Base-by-base conservation (phyloP, 306 rosid species). In the Malus sylvestris region DNA sequence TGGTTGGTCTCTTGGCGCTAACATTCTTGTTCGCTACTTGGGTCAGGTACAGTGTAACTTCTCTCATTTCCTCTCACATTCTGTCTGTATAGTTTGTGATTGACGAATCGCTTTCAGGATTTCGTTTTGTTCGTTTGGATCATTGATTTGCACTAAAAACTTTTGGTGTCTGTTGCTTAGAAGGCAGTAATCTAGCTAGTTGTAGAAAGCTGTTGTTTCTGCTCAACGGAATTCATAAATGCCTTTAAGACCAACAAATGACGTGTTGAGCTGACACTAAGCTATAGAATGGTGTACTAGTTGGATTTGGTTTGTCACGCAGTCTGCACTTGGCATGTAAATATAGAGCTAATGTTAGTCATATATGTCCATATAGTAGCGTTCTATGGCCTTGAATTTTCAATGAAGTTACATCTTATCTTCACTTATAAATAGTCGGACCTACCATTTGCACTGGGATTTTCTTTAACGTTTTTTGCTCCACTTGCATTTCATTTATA, bases 1-100 rank as follows among this genome's bases (percentile, higher is more conserved):
- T 78, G 99, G 99, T 23, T 95, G 99, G 99, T 95, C 99, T 69
- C 93, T 95, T 58, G 99, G 99, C 4, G 99, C 96, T 46, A 95
- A 95, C 83, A 89, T 95, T 85, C 99, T 95, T 22, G 97, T 95
- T 76, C 94, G 86, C 64, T 95, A 95, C 75, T 77, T 95, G 88
- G 99, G 93, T 42, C 89, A 87, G 96, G 98, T 92, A 86, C 35
- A 81, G 69, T 58, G 53, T 51, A 51, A 30, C 75, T 57, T 16
- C 22, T 33, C 4, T 61, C 42, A 8, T 61, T 57, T 72, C 18
- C 40, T 52, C 16, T 8, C 4, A 30, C 11, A 10, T 68, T 42
- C 13, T 44, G 38, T 27, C 53, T 42, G 22, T 40, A 10, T 53
- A 38, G 59, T 19, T 20, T 10, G n/a, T 16, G 20, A 70, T 42